phyloP scores from a whole-genome alignment of 371 early-diverging fungal species.

The Parasitella parasitica region DNA sequence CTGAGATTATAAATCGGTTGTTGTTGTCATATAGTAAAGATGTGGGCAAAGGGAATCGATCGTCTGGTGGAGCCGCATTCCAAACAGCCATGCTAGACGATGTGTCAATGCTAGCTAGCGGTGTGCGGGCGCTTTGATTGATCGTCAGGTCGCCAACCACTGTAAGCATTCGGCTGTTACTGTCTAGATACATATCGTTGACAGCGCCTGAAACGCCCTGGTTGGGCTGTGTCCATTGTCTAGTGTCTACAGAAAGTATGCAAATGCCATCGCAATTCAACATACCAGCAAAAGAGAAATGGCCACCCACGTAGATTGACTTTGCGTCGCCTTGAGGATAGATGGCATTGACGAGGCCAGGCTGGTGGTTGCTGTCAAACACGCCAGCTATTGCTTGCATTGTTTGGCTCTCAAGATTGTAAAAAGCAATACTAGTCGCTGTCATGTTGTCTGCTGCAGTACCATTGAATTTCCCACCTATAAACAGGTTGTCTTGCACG shows the following conservation, averaged over 20 bases:
- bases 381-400: slow-evolving; percentile 23
- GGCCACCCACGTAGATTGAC: slow-evolving; percentile 52
- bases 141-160: slow-evolving; percentile 40
- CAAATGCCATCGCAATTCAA: slow-evolving; percentile 45
- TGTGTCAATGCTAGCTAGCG: slow-evolving; percentile 5
- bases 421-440: slow-evolving; percentile 32
- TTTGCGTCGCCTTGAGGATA: slow-evolving; percentile 32
- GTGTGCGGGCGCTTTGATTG: background rate
- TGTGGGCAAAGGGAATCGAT: background rate
- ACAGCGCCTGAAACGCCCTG: slow-evolving; percentile 14
- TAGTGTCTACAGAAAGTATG: slow-evolving; percentile 18
- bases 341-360: slow-evolving; percentile 44
- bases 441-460: background rate
- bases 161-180: background rate
- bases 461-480: slow-evolving; percentile 39
- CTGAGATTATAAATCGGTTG: slow-evolving; percentile 5
- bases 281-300: slow-evolving; percentile 46
- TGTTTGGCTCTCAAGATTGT: slow-evolving; percentile 20
- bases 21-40: slow-evolving; percentile 6
- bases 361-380: slow-evolving; percentile 17
- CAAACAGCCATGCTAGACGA: background rate
- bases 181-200: slow-evolving; percentile 8
- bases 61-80: background rate
- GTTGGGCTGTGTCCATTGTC: slow-evolving; percentile 39
- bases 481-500: slow-evolving; percentile 21